These are phyloP conservation scores for Xerocomellus chrysenteron DNA, from an alignment of 768 basidiomycete species.

Conservation along the genomic window DNA sequence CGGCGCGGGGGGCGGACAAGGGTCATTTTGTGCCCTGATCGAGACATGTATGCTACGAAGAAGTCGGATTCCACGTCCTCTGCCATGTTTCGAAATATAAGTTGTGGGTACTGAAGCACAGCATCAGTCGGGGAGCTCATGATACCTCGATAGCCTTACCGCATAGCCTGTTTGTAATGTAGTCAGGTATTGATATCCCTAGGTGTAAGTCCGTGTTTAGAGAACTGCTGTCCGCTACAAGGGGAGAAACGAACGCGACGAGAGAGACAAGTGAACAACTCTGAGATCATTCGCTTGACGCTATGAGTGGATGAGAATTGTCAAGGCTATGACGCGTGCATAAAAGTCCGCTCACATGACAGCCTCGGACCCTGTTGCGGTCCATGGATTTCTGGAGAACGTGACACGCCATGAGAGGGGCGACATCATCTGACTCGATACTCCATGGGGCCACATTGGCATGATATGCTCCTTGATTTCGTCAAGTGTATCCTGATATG, in stretches of 20 bases:
- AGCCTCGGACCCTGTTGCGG: slow-evolving; percentile 51
- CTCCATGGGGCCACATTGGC: slow-evolving; percentile 67
- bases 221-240: slow-evolving; percentile 5
- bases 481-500: slow-evolving; percentile 53
- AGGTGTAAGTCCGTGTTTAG: slow-evolving; percentile 9
- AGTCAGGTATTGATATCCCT: slow-evolving; percentile 75
- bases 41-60: slow-evolving; percentile 66
- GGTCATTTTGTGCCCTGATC: slow-evolving; percentile 54
- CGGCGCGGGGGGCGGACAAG: slow-evolving; percentile 42
- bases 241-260: slow-evolving; percentile 44
- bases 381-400: slow-evolving; percentile 71
- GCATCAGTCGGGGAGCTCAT: slow-evolving; percentile 7
- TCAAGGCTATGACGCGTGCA: not conserved
- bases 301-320: slow-evolving; percentile 36
- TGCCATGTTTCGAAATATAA: slow-evolving; percentile 60
- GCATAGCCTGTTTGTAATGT: slow-evolving; percentile 55
- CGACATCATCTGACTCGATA: slow-evolving; percentile 42
- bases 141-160: slow-evolving; percentile 36
- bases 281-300: slow-evolving; percentile 58
- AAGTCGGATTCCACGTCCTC: slow-evolving; percentile 53
- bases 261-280: slow-evolving; percentile 60
- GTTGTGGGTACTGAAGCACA: slow-evolving; percentile 50
- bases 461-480: slow-evolving; percentile 58
- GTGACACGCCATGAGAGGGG: slow-evolving; percentile 54
- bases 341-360: slow-evolving; percentile 43